Evolutionary conservation across 2,329 filamentous ascomycete species (phyloP).

Genomic region (Rhinocladiella mackenziei): DNA sequence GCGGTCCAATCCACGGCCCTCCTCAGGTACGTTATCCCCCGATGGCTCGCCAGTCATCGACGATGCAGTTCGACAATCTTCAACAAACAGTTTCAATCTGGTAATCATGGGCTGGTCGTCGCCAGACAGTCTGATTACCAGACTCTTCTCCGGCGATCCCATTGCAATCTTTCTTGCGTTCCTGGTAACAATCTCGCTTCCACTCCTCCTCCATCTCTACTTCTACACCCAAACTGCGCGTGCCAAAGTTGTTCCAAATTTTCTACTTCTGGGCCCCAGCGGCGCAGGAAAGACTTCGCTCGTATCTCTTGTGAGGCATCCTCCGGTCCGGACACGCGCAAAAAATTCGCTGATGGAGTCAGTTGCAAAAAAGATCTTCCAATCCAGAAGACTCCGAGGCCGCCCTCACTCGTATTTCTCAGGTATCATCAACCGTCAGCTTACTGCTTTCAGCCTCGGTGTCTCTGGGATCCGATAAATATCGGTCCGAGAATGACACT

Average conservation of each 20-base stretch:
- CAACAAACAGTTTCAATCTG: neutral
- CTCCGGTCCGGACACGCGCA: conserved; percentile 42
- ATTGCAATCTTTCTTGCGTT: conserved; percentile 61
- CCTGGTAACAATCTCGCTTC: conserved; percentile 66
- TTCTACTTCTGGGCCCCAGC: conserved; percentile 76
- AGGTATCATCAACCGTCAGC: conserved; percentile 55
- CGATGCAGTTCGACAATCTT: neutral
- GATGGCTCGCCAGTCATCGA: too few species aligned
- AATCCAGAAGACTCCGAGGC: conserved; percentile 54
- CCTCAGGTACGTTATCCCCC: too few species aligned
- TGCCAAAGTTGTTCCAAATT: conserved; percentile 66
- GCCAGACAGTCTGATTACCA: conserved; percentile 38
- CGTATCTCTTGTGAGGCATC: conserved; percentile 62
- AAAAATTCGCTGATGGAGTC: conserved; percentile 26
- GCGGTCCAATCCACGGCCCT: too few species aligned
- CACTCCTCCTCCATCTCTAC: conserved; percentile 71
- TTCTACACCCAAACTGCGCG: conserved; percentile 63
- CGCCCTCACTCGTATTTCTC: conserved; percentile 60
- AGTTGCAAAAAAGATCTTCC: conserved; percentile 46
- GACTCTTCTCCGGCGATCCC: conserved; percentile 42
- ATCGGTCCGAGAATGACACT: conserved; percentile 63
- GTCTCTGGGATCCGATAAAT: conserved; percentile 56
- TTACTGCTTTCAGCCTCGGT: conserved; percentile 53
- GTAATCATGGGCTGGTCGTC: conserved; percentile 36
- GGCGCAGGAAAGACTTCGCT: conserved; percentile 85